Percentiles rank a stretch among this genome's conserved stretches.
Evolutionary conservation across 345 rosid species (phyloP).

Genomic region (Salix caprea): DNA sequence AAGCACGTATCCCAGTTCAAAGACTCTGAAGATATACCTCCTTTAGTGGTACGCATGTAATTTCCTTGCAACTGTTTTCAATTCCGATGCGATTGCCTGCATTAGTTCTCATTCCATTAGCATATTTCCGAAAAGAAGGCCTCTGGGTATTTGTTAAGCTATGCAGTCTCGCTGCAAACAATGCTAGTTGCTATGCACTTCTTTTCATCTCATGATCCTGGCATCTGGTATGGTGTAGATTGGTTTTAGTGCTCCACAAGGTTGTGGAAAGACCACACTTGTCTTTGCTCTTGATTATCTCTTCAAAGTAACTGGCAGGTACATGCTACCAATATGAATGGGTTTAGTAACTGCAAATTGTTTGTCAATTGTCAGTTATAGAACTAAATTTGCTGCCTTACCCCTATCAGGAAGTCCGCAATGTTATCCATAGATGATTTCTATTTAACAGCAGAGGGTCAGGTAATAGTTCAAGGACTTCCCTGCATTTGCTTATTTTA

Average conservation of each 20-base stretch:
- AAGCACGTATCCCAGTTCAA: constrained; percentile 56
- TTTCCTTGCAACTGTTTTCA: not conserved
- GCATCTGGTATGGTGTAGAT: constrained; percentile 38
- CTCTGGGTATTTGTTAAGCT: not conserved
- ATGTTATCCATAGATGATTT: constrained; percentile 91
- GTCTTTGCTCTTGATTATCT: constrained; percentile 92
- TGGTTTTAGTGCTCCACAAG: constrained; percentile 98
- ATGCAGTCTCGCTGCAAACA: not conserved
- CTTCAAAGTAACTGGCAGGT: constrained; percentile 74
- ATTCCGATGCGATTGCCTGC: not conserved
- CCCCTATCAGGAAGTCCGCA: constrained; percentile 64
- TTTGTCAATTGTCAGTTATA: not conserved
- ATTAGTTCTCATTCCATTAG: not conserved
- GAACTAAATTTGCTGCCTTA: constrained; percentile 3
- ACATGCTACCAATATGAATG: not conserved
- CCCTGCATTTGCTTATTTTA: constrained; percentile 12
- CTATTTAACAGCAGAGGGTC: constrained; percentile 80
- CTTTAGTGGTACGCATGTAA: constrained; percentile 65
- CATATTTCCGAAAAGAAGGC: not conserved
- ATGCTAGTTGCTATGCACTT: not conserved
- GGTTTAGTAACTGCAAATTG: not conserved
- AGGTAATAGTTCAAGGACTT: constrained; percentile 42
- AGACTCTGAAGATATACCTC: constrained; percentile 71
- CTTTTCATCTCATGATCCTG: constrained; percentile 3
- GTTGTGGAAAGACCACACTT: constrained; percentile 98